Percentiles rank a stretch among this genome's conserved stretches.
phyloP scores from a whole-genome alignment of 352 stramenopile species.

The Saprolegnia diclina region DNA sequence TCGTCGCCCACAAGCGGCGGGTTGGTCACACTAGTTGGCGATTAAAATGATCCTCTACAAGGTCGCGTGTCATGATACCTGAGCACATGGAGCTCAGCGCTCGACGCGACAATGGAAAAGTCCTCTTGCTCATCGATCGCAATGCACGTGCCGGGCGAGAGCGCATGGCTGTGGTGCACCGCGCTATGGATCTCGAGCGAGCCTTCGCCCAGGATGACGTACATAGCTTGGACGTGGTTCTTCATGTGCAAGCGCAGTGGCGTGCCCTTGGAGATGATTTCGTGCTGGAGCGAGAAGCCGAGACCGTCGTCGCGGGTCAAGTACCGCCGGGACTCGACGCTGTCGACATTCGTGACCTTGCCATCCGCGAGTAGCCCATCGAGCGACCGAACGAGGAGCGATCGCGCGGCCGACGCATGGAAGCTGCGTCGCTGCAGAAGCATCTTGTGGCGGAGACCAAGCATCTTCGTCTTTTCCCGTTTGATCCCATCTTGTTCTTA shows the following conservation, averaged over 20 bases:
- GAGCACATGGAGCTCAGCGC: background rate
- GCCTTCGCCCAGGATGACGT: background rate
- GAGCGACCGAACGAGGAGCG: conserved; percentile 1
- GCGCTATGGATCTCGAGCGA: background rate
- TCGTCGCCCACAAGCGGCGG: conserved; percentile 5
- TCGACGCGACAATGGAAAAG: conserved; percentile 3
- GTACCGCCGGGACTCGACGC: conserved; percentile 1
- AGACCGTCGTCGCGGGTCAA: conserved; percentile 8
- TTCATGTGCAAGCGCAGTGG: background rate
- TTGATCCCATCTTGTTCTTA: background rate
- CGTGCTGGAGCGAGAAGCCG: conserved; percentile 12
- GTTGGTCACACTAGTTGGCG: background rate
- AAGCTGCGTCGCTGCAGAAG: conserved; percentile 1
- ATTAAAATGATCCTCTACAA: background rate
- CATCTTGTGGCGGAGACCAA: conserved; percentile 4
- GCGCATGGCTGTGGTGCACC: conserved; percentile 3
- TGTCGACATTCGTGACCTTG: background rate
- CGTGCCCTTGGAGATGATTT: background rate
- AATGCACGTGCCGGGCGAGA: background rate
- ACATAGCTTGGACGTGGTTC: conserved; percentile 17
- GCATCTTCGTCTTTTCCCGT: background rate
- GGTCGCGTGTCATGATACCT: background rate
- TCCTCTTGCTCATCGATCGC: background rate
- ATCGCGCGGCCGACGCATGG: background rate
- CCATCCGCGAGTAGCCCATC: background rate